Evolutionary conservation across 768 basidiomycete species (phyloP).

Genomic region (Lactarius hatsudake): DNA sequence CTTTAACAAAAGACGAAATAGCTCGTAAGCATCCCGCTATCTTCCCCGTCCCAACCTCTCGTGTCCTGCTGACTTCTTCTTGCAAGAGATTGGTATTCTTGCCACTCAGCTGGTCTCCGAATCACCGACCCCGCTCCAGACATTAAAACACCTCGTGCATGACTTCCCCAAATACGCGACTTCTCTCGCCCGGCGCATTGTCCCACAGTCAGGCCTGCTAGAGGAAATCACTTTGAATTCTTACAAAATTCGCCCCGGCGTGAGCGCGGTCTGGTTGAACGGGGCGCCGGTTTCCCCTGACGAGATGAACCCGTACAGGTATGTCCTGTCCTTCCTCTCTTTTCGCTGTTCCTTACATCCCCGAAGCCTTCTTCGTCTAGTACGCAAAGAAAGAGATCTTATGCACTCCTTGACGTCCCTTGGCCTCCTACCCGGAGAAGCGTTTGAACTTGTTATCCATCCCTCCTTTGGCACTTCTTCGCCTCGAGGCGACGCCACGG

Average conservation of each 20-base stretch:
- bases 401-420: conserved; percentile 58
- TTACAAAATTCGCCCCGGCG: conserved; percentile 48
- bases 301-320: conserved; percentile 72
- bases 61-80: conserved; percentile 37
- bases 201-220: conserved; percentile 46
- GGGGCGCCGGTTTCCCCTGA: conserved; percentile 58
- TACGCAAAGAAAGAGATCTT: conserved; percentile 68
- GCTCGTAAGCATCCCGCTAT: conserved; percentile 18
- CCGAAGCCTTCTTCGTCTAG: conserved; percentile 57
- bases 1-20: conserved; percentile 55
- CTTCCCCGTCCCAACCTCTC: conserved; percentile 29
- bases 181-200: conserved; percentile 67
- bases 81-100: conserved; percentile 65
- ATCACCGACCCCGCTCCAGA: conserved; percentile 50
- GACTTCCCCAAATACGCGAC: conserved; percentile 88
- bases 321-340: conserved; percentile 17
- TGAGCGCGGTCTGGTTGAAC: conserved; percentile 75
- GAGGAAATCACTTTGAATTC: conserved; percentile 60
- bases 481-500: conserved; percentile 47
- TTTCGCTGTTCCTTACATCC: neutral
- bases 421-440: conserved; percentile 61
- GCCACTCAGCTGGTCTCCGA: conserved; percentile 71
- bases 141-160: conserved; percentile 69
- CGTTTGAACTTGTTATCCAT: conserved; percentile 72
- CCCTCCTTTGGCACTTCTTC: conserved; percentile 52